These are phyloP conservation scores for Beauveria sp. DNA, from an alignment of 2,329 filamentous ascomycete genomes.

Conservation along the genomic window DNA sequence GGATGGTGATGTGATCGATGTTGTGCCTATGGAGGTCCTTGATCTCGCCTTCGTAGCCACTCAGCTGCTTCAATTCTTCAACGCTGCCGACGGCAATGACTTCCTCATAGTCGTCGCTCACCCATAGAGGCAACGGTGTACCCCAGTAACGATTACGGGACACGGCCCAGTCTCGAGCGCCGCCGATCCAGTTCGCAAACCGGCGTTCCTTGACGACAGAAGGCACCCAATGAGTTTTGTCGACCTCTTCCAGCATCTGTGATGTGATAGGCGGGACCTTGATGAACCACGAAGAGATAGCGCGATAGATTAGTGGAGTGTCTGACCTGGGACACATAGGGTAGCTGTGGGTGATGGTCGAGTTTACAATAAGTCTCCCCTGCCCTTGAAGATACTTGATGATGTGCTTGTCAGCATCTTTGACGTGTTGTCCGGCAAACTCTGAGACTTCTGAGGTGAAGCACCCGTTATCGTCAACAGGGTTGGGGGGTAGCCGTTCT, in stretches of 20 bases:
- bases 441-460: slow-evolving; percentile 20
- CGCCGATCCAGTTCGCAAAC: slow-evolving; percentile 20
- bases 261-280: slow-evolving; percentile 15
- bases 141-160: slow-evolving; percentile 63
- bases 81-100: slow-evolving; percentile 79
- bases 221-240: slow-evolving; percentile 18
- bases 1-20: slow-evolving; percentile 90
- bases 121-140: slow-evolving; percentile 86
- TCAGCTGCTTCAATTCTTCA: slow-evolving; percentile 74
- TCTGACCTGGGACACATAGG: slow-evolving; percentile 19
- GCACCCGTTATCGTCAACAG: slow-evolving; percentile 49
- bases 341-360: too few relatives aligned
- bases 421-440: slow-evolving; percentile 20
- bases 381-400: slow-evolving; percentile 11
- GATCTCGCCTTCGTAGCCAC: slow-evolving; percentile 76
- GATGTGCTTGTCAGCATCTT: slow-evolving; percentile 21
- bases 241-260: slow-evolving; percentile 15
- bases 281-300: slow-evolving; percentile 23
- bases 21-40: slow-evolving; percentile 87
- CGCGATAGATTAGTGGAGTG: slow-evolving; percentile 20
- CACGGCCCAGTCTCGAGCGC: slow-evolving; percentile 4
- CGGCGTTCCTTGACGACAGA: slow-evolving; percentile 20
- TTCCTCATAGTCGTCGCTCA: slow-evolving; percentile 82
- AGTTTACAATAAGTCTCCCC: too few relatives aligned
- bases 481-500: slow-evolving; percentile 58